Evolutionary conservation across 2,329 filamentous ascomycete genomes (phyloP).

Genomic region (Venturia asperata): DNA sequence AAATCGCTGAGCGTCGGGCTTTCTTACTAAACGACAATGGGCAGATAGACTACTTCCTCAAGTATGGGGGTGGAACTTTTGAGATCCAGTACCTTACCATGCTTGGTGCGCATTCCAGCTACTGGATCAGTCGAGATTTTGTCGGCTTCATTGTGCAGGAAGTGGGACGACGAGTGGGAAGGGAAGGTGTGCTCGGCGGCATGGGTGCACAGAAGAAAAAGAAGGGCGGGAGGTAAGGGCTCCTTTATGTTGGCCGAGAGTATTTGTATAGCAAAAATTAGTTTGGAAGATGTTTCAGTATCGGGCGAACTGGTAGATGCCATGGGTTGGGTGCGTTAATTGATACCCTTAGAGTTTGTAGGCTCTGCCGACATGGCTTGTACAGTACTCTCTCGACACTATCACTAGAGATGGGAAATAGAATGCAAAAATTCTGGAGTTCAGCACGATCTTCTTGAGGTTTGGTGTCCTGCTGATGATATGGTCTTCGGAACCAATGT

Average conservation of each 20-base stretch:
- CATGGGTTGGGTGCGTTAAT: not conserved
- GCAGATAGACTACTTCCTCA: conserved; percentile 85
- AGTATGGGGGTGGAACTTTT: conserved; percentile 74
- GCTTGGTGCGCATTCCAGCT: conserved; percentile 89
- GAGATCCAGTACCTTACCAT: conserved; percentile 97
- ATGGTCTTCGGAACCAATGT: too few species aligned
- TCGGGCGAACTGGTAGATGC: not conserved
- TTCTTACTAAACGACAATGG: conserved; percentile 90
- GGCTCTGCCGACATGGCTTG: not conserved
- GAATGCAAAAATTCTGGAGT: not conserved
- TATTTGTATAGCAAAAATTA: not conserved
- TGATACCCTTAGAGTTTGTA: conserved; percentile 13
- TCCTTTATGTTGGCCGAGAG: not conserved
- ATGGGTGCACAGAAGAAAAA: conserved; percentile 51
- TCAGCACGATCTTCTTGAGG: too few species aligned
- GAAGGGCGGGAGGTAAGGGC: conserved; percentile 12
- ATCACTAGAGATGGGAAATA: not conserved
- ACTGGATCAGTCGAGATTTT: conserved; percentile 84
- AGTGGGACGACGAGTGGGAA: conserved; percentile 67
- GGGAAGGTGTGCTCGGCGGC: conserved; percentile 46
- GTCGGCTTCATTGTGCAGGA: conserved; percentile 86
- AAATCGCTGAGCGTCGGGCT: conserved; percentile 83
- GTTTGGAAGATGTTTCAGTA: not conserved
- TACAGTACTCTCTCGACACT: not conserved
- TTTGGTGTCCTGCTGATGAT: not conserved